Percentiles rank a stretch among this genome's conserved stretches.
Conservation (phyloP, 805 yeast species). For the Ogataea angusta region DNA sequence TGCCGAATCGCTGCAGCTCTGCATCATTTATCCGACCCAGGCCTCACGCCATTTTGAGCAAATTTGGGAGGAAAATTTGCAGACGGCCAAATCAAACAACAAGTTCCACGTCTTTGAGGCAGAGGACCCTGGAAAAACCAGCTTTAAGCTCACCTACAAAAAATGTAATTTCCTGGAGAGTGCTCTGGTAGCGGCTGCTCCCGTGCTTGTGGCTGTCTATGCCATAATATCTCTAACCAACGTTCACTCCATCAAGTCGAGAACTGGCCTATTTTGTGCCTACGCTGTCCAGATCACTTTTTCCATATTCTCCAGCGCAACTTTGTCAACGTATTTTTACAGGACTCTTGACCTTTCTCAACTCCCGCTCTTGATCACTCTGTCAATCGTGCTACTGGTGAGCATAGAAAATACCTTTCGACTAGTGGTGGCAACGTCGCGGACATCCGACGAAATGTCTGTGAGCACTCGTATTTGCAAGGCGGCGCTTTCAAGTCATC, state of each 20-base stretch:
- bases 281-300: conserved; percentile 39
- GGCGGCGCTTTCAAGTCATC: conserved; percentile 36
- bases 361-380: conserved; percentile 39
- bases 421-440: conserved; percentile 38
- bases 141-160: conserved; percentile 11
- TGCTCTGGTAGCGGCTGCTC: conserved; percentile 6
- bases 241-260: conserved; percentile 42
- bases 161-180: conserved; percentile 22
- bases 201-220: conserved; percentile 23
- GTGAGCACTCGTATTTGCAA: conserved; percentile 37
- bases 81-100: conserved; percentile 13
- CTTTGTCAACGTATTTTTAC: conserved; percentile 39
- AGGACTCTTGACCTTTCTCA: conserved; percentile 34
- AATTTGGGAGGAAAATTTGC: conserved; percentile 33
- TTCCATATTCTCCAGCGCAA: conserved; percentile 40
- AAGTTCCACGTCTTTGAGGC: conserved; percentile 4
- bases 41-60: conserved; percentile 19
- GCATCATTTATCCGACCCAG: conserved; percentile 29
- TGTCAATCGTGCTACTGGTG: conserved; percentile 40
- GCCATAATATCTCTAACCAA: conserved; percentile 38
- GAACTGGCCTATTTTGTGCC: conserved; percentile 43
- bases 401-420: conserved; percentile 49
- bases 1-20: conserved; percentile 38
- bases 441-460: conserved; percentile 41
- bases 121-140: conserved; percentile 4